Evolutionary conservation across 176 grass and related monocot species (phyloP).

Genomic region (Chrysopogon serrulatus): DNA sequence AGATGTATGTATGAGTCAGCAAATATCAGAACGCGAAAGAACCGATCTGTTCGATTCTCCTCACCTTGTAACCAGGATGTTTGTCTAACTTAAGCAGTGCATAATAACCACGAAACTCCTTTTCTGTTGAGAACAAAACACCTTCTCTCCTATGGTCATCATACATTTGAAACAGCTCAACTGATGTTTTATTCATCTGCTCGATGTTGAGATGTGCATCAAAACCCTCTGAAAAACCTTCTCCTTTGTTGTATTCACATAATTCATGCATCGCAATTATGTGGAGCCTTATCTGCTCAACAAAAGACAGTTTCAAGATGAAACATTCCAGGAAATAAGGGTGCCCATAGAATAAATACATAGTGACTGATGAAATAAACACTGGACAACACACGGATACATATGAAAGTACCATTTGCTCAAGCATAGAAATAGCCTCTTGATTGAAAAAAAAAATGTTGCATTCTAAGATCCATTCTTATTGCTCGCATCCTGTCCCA

Average conservation of each 20-base stretch:
- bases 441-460: slow-evolving; percentile 77
- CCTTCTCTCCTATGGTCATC: slow-evolving; percentile 85
- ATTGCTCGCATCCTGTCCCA: slow-evolving; percentile 99
- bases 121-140: slow-evolving; percentile 64
- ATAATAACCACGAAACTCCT: slow-evolving; percentile 94
- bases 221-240: slow-evolving; percentile 93
- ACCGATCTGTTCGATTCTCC: neutral
- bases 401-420: slow-evolving; percentile 77
- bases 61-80: slow-evolving; percentile 95
- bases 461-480: slow-evolving; percentile 97
- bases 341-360: neutral
- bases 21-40: slow-evolving; percentile 11
- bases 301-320: slow-evolving; percentile 8
- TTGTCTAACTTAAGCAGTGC: slow-evolving; percentile 95
- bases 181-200: slow-evolving; percentile 93
- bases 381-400: neutral
- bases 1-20: slow-evolving; percentile 19
- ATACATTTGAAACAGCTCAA: slow-evolving; percentile 95
- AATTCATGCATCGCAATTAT: slow-evolving; percentile 90
- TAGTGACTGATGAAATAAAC: neutral
- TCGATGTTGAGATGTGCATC: slow-evolving; percentile 96
- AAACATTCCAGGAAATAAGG: neutral
- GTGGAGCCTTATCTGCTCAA: slow-evolving; percentile 78
- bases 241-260: slow-evolving; percentile 89
- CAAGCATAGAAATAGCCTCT: slow-evolving; percentile 84